Evolutionary conservation across 257 asterid genomes (phyloP), one percentile per base, ranked within the genome.

Genomic region (Solanum pimpinellifolium): DNA sequence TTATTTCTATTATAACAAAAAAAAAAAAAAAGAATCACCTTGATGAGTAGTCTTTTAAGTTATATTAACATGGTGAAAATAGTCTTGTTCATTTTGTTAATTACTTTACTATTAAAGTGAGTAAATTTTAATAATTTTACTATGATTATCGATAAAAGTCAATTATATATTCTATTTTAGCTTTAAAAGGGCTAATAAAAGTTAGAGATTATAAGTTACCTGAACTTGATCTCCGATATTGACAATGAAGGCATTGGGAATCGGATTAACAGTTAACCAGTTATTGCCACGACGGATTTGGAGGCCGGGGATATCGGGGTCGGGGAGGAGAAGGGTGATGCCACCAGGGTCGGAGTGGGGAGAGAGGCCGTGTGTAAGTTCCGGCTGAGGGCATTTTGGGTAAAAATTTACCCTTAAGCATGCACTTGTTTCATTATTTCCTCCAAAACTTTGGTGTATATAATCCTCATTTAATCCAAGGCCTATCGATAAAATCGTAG

Each of bases 341-440:
- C 95, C 97, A 7, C 98, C 99, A 12, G 98, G 98, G 59, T 96
- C 99, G 9, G 99, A 95, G 68, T 96, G 99, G 23, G 98, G 59
- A 0, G 98, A 94, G 39, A 96, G 95, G 47, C 99, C 99, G 33
- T 94, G 88, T 1, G 99, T 93, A 47, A 95, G 97, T 73, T 96
- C 96, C 16, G 99, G 99, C 62, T 95, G 97, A 62, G 99, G 99
- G 90, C 99, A 96, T 86, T 93, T 95, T 49, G 98, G 99, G 92
- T 95, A 96, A 88, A 90, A 95, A 83, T 93, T 96, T 5, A 83
- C 90, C 90, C 98, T 92, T 89, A 93, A 87, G 91, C 97, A 94
- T 91, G 95, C 95, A 49, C 95, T 94, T 20, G 86, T 46, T 9
- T 87, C 90, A 11, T 87, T 80, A 5, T 91, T 91, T 9, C 96